Evolutionary conservation across 106 monocot genomes (phyloP), one percentile per base, ranked within the genome.

Genomic region (Xerophyta viscosa): DNA sequence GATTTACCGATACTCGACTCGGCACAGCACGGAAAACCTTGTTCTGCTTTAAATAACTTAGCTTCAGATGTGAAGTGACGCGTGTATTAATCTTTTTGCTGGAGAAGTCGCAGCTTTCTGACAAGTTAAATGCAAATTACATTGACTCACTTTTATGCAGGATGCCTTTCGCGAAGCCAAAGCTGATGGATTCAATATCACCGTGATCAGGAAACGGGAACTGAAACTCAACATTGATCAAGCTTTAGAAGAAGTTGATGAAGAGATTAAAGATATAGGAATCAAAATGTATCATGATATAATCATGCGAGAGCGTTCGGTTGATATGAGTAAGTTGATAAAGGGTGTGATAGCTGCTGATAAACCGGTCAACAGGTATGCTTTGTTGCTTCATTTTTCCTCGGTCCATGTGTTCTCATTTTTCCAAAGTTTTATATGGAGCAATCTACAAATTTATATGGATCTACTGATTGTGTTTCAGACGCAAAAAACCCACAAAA

Each of bases 121-220:
- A 46, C 13, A 46, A 46, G 37, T 37, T 37, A 14, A 37, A 37
- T n/a, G n/a, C n/a, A n/a, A n/a, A n/a, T n/a, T n/a, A n/a, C n/a
- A 46, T 11, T 36, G 33, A 36, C 9, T 48, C 5, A 48, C 23
- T 24, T 22, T 4, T 10, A 3, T 66, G 57, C 70, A 88, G 88
- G 88, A 83, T 73, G 79, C 79, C 27, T 88, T 88, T 20, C 68
- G 79, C 49, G 83, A 88, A 54, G 88, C 88, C 15, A 88, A 79
- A 73, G 72, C 73, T 27, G 66, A 79, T 62, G 88, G 76, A 33
- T 88, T 88, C 52, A 50, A 54, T 37, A 50, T 88, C 60, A 83
- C 88, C 44, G 69, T 83, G 41, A 79, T 88, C 25, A 79, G 75
- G 48, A 88, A 73, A 71, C 79, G 88, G 42, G 63, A 79, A 46